Evolutionary conservation across 441 rosid genomes (phyloP), one percentile per base, ranked within the genome.

Genomic region (Kokia cookei): DNA sequence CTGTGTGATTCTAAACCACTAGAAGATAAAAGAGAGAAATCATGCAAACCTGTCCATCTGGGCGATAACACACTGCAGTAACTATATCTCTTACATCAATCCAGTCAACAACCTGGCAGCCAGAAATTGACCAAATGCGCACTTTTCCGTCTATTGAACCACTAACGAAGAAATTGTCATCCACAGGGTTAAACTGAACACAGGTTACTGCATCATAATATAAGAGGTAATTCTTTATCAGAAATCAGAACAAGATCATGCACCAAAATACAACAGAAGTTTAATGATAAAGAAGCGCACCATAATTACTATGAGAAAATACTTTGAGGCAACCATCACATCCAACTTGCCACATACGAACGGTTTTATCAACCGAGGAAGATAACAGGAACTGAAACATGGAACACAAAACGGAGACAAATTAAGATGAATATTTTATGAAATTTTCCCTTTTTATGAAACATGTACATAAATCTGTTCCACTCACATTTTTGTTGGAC

Each of bases 141-240:
- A 93, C 87, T 86, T 92, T 96, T 71, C 98, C 98, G 76, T 96
- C 99, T 69, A 96, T 87, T 10, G 98, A 96, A 71, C 98, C 98
- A 42, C 93, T 96, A 77, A 93, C 85, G 89, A 96, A 96, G 82
- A 83, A 80, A 77, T 88, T 86, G 75, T 92, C 91, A 82, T 93
- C 89, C 35, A 83, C 83, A 14, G 98, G 99, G 84, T 96, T 91
- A 80, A 96, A 93, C 69, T 92, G 91, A 43, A 92, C 92, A 63
- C 91, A 87, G 50, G 98, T 96, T 63, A 96, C 99, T 96, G 97
- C 81, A 84, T 61, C 72, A 65, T 17, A 29, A 48, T 32, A 43
- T 60, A 67, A 37, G 17, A 77, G 37, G 51, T 17, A 64, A 53
- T 66, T 45, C 42, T 27, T 24, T 12, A 35, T 75, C 59, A 75